These are phyloP conservation scores for Oryza longistaminata DNA, from an alignment of 176 grass and related monocot genomes.

Conservation along the genomic window DNA sequence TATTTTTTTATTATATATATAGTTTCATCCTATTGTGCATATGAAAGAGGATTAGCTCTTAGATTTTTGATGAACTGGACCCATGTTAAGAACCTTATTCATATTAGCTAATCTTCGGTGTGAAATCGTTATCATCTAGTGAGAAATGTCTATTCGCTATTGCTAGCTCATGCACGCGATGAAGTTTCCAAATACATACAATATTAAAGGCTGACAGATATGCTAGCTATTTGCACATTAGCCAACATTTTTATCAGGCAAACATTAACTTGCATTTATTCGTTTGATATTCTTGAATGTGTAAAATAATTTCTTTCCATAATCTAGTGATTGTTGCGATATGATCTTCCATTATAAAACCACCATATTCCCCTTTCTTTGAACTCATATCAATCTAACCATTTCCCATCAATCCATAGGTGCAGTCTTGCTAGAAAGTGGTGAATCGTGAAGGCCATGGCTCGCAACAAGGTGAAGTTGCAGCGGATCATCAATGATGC, in stretches of 20 bases:
- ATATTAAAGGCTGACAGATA: background rate
- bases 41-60: no score
- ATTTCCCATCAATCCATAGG: background rate
- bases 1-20: no score
- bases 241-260: background rate
- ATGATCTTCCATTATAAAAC: background rate
- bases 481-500: conserved; percentile 37
- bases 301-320: conserved; percentile 5
- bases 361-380: background rate
- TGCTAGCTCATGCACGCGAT: background rate
- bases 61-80: no score
- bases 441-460: conserved; percentile 21
- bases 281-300: background rate
- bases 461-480: conserved; percentile 47
- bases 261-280: background rate
- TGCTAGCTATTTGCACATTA: background rate
- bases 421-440: background rate
- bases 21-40: no score
- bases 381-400: background rate
- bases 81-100: no score
- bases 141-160: background rate
- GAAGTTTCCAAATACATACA: background rate
- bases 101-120: background rate
- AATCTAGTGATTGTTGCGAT: background rate
- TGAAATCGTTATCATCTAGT: no score